phyloP scores from a whole-genome alignment of 2,329 filamentous ascomycete genomes.

The Thielaviopsis euricoi region DNA sequence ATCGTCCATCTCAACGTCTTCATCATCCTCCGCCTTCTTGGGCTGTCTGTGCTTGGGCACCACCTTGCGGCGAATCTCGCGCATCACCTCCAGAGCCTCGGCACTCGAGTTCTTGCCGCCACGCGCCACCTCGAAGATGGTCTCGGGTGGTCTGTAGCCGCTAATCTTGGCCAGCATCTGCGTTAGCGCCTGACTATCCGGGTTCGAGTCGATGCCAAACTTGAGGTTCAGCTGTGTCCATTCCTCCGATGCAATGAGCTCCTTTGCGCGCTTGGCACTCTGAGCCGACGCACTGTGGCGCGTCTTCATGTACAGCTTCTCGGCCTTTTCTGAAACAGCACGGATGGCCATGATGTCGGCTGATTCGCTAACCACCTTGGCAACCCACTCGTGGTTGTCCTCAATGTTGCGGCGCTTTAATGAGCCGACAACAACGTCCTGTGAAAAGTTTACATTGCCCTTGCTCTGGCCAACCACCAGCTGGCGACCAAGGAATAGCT shows the following conservation, averaged over 20 bases:
- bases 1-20: constrained; percentile 17
- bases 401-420: constrained; percentile 60
- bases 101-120: constrained; percentile 44
- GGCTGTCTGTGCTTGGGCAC: constrained; percentile 36
- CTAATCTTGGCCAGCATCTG: constrained; percentile 81
- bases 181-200: constrained; percentile 54
- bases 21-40: constrained; percentile 19
- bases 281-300: constrained; percentile 79
- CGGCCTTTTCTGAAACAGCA: constrained; percentile 66
- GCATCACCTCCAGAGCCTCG: constrained; percentile 62
- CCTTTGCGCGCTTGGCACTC: constrained; percentile 75
- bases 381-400: constrained; percentile 64
- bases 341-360: constrained; percentile 57
- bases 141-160: constrained; percentile 77
- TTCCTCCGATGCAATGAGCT: constrained; percentile 50
- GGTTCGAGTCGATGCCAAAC: constrained; percentile 54
- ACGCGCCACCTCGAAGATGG: constrained; percentile 85
- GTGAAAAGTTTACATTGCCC: constrained; percentile 51
- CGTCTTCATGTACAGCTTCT: constrained; percentile 82
- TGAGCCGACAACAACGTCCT: constrained; percentile 70
- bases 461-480: constrained; percentile 57
- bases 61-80: constrained; percentile 52
- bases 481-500: constrained; percentile 80
- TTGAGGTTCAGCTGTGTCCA: constrained; percentile 67
- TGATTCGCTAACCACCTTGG: constrained; percentile 59